Conservation (phyloP, 305 asterid genomes). For the Plantago rigida region DNA sequence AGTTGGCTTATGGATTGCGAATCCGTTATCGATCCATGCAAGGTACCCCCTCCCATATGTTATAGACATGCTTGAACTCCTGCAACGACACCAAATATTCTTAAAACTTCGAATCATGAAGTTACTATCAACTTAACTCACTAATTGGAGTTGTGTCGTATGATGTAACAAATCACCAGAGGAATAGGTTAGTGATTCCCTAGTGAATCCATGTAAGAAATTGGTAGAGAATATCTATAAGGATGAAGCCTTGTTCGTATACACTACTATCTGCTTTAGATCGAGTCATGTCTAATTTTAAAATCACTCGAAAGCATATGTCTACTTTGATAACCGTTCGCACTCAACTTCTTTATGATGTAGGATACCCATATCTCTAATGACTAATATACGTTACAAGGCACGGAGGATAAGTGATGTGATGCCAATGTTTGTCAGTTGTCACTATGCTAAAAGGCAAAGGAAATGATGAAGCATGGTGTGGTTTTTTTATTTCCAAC, state of each 20-base stretch:
- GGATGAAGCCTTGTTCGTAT: too few relatives aligned
- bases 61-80: constrained; percentile 56
- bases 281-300: too few relatives aligned
- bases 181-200: too few relatives aligned
- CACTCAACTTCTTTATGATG: too few relatives aligned
- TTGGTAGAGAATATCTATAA: too few relatives aligned
- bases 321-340: too few relatives aligned
- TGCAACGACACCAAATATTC: constrained; percentile 17
- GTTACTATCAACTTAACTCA: background rate
- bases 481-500: constrained; percentile 1
- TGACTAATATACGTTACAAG: background rate
- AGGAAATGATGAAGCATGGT: constrained; percentile 1
- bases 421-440: background rate
- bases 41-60: constrained; percentile 82
- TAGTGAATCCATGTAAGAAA: too few relatives aligned
- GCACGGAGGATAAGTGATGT: background rate
- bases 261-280: too few relatives aligned
- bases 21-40: constrained; percentile 60
- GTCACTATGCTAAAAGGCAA: background rate
- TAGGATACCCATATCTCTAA: too few relatives aligned
- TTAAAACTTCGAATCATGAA: too few relatives aligned
- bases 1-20: constrained; percentile 35
- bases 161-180: too few relatives aligned
- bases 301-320: too few relatives aligned
- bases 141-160: background rate